Base-by-base conservation (phyloP, 495 filamentous ascomycete species). In the Aspergillus asperescens region DNA sequence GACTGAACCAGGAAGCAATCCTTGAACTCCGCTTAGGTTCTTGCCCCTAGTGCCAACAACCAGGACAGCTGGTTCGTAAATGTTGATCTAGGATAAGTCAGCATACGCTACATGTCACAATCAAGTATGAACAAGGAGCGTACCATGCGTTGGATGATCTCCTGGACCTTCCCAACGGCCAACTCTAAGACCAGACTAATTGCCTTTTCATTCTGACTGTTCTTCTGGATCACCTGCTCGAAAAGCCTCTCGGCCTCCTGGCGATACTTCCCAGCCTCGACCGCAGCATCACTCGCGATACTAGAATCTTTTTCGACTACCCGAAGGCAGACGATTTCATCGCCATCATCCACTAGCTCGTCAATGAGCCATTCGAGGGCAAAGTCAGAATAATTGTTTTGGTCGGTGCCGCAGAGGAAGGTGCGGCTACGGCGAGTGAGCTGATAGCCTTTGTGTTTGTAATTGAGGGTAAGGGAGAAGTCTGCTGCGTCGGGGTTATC, bases 361-460 rank as follows among this genome's bases (percentile, higher is more conserved):
- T 94, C 89, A 23, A 98, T 80, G 41, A 96, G 78, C 90, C 91
- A 98, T 64, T 94, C 84, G 10, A 98, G 76, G 7, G 93, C 93
- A 72, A 89, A 94, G 42, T 96, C 90, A 16, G 92, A 96, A 70
- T 97, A 97, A 50, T 89, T 83, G 60, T 97, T 93, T 63, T 94
- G 86, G 67, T 98, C 93, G 25, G 90, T 89, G 1, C 93, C 93
- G 47, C 90, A 92, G 59, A 97, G 81, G 64, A 96, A 96, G 2
- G 90, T 96, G 34, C 92, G 81, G 8, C 90, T 94, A 29, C 89
- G 80, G 35, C 88, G 81, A 46, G 84, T 87, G 56, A 83, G 86
- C 56, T 88, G 85, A 67, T 96, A 96, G 52, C 92, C 88, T 52
- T 85, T 87, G 68, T 97, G 93, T 64, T 90, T 89, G 50, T 84